Percentiles rank a stretch among this genome's conserved stretches.
phyloP scores from a whole-genome alignment of 352 stramenopile species.

The Phytophthora lateralis region DNA sequence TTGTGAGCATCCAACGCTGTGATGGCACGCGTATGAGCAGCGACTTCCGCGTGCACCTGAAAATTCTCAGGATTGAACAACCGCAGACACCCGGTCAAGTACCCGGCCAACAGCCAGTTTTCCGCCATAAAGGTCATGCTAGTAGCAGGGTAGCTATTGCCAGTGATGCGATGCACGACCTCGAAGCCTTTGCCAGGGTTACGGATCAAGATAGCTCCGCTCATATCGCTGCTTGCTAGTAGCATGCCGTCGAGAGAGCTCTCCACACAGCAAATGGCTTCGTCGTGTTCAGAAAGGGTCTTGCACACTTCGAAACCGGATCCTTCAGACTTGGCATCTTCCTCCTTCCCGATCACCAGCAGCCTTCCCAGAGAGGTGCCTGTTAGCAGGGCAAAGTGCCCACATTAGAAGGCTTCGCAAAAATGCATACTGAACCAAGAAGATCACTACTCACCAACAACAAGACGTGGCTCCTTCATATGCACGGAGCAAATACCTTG shows the following conservation, averaged over 20 bases:
- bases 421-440: not conserved
- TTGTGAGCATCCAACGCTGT: constrained; percentile 64
- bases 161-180: constrained; percentile 61
- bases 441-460: constrained; percentile 45
- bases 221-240: constrained; percentile 66
- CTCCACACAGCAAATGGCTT: constrained; percentile 67
- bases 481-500: constrained; percentile 65
- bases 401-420: not conserved
- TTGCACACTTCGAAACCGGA: constrained; percentile 68
- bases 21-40: constrained; percentile 70
- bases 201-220: constrained; percentile 59
- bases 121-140: constrained; percentile 60
- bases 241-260: constrained; percentile 40
- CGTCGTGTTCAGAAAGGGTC: constrained; percentile 58
- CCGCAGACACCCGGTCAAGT: constrained; percentile 61
- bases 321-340: constrained; percentile 49
- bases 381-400: constrained; percentile 9
- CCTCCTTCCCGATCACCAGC: constrained; percentile 61
- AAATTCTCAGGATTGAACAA: constrained; percentile 60
- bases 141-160: constrained; percentile 50
- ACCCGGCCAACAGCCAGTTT: constrained; percentile 62
- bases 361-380: constrained; percentile 65
- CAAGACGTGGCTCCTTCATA: constrained; percentile 47
- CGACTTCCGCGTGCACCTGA: constrained; percentile 64
- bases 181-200: constrained; percentile 62